Percentiles rank a stretch among this genome's conserved stretches.
Conservation (phyloP, 768 basidiomycete genomes). For the Russula compacta region DNA sequence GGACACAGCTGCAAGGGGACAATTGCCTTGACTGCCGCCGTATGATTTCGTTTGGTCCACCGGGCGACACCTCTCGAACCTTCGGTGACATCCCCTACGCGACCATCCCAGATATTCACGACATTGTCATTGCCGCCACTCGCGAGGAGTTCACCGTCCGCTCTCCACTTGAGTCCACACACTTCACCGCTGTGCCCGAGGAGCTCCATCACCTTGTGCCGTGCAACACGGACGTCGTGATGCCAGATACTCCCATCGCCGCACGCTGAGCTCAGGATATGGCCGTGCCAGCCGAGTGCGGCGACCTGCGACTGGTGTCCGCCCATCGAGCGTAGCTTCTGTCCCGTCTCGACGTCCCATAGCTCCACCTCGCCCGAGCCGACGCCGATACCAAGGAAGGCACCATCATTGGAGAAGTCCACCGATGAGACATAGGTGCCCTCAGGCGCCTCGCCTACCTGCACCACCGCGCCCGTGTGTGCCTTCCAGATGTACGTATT, state of each 20-base stretch:
- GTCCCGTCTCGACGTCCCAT: slow-evolving; percentile 80
- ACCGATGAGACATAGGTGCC: slow-evolving; percentile 69
- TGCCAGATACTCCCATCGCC: slow-evolving; percentile 94
- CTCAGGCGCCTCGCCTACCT: slow-evolving; percentile 65
- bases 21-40: slow-evolving; percentile 69
- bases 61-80: slow-evolving; percentile 56
- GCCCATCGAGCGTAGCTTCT: slow-evolving; percentile 82
- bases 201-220: slow-evolving; percentile 76
- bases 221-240: slow-evolving; percentile 77
- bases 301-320: slow-evolving; percentile 83
- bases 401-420: slow-evolving; percentile 72
- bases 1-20: neutral
- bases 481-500: slow-evolving; percentile 93
- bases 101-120: slow-evolving; percentile 95
- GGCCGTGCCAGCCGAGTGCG: slow-evolving; percentile 78
- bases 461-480: slow-evolving; percentile 75
- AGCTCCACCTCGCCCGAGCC: slow-evolving; percentile 84
- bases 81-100: slow-evolving; percentile 33
- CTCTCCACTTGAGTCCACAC: slow-evolving; percentile 67
- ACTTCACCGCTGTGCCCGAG: slow-evolving; percentile 89
- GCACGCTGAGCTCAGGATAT: slow-evolving; percentile 81
- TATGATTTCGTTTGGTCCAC: slow-evolving; percentile 89
- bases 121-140: slow-evolving; percentile 98
- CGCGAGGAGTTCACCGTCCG: slow-evolving; percentile 86
- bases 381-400: slow-evolving; percentile 73